phyloP scores from a whole-genome alignment of 768 basidiomycete species.

The Tulasnella sp. region DNA sequence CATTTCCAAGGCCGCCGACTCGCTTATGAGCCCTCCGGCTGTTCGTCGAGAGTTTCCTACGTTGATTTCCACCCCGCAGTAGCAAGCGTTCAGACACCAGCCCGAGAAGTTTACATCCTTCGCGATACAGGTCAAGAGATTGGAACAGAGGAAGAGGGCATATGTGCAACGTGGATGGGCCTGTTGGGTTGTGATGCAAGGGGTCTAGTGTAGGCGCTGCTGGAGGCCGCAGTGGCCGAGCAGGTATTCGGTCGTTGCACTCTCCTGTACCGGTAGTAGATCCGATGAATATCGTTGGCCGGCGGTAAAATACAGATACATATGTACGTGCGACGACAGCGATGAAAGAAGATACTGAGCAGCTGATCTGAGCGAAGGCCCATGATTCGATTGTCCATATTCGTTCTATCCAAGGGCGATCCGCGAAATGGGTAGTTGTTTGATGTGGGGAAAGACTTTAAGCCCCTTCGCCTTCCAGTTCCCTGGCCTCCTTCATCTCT shows the following conservation, averaged over 20 bases:
- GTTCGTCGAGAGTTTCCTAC: neutral
- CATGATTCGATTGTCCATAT: neutral
- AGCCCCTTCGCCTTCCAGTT: neutral
- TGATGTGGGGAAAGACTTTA: neutral
- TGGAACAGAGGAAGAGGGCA: constrained; percentile 74
- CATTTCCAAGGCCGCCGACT: constrained; percentile 55
- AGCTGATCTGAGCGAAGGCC: neutral
- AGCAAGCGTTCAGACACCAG: constrained; percentile 71
- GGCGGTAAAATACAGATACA: constrained; percentile 18
- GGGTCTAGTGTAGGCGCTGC: constrained; percentile 29
- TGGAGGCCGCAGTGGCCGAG: too few relatives aligned
- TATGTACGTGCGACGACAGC: constrained; percentile 10
- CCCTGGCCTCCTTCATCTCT: constrained; percentile 64
- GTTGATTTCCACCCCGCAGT: constrained; percentile 63
- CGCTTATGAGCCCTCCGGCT: neutral
- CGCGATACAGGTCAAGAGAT: constrained; percentile 78
- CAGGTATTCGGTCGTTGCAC: neutral
- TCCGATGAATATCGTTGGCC: neutral
- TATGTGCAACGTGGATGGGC: constrained; percentile 63
- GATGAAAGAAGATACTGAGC: neutral
- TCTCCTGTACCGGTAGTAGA: neutral
- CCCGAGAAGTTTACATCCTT: constrained; percentile 68
- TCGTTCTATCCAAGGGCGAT: neutral
- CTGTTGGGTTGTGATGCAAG: constrained; percentile 55
- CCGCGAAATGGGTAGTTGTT: neutral